These are phyloP conservation scores for Diplodia scrobiculata DNA, from an alignment of 2,329 filamentous ascomycete species.

Conservation along the genomic window DNA sequence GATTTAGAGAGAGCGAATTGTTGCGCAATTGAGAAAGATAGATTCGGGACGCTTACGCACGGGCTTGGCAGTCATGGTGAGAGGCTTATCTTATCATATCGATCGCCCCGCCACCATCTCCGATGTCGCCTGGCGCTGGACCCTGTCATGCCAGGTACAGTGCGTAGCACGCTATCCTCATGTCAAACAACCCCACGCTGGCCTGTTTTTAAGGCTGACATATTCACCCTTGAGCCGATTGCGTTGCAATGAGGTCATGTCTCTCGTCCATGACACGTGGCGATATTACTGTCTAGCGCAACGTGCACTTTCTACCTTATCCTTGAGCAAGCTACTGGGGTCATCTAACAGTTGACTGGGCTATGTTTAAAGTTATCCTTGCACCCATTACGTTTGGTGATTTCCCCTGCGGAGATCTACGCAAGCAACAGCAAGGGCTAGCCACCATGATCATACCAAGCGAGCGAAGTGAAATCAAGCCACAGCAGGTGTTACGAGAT, in stretches of 20 bases:
- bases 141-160: constrained; percentile 9
- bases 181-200: not conserved
- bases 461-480: no score
- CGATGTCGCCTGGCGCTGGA: constrained; percentile 13
- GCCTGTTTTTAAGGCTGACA: not conserved
- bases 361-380: no score
- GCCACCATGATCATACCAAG: no score
- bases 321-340: no score
- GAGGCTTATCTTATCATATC: constrained; percentile 15
- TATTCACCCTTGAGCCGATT: not conserved
- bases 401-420: no score
- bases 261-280: not conserved
- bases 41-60: constrained; percentile 13
- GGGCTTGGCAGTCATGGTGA: constrained; percentile 4
- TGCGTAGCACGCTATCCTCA: not conserved
- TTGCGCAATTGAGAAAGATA: constrained; percentile 2
- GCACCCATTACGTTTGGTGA: no score
- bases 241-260: not conserved
- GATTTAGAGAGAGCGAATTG: not conserved
- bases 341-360: no score
- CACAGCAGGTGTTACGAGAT: no score
- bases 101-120: constrained; percentile 10
- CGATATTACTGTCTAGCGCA: not conserved
- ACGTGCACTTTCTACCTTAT: not conserved
- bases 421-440: no score